Evolutionary conservation across 768 basidiomycete species (phyloP).

Genomic region (Ramaria sp.): DNA sequence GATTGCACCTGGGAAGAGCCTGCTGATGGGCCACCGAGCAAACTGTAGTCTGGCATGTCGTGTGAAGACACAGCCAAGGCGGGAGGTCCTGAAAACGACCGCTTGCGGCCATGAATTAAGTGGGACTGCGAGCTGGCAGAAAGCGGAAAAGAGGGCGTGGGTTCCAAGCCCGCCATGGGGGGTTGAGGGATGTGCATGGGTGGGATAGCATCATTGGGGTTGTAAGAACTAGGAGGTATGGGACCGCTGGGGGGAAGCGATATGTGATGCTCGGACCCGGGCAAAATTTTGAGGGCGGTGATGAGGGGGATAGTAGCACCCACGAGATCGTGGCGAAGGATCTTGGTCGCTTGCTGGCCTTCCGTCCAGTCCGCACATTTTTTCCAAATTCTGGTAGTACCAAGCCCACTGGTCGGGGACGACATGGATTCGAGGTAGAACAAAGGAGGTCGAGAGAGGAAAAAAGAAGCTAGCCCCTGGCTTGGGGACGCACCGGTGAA

Average conservation of each 20-base stretch:
- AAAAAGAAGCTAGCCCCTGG: conserved; percentile 48
- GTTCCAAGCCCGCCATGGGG: conserved; percentile 23
- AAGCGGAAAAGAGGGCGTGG: background rate
- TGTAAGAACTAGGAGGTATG: background rate
- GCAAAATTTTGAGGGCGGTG: conserved; percentile 39
- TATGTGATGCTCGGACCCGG: conserved; percentile 12
- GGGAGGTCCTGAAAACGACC: conserved; percentile 22
- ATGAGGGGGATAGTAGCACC: conserved; percentile 53
- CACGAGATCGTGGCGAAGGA: conserved; percentile 53
- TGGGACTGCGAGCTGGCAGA: conserved; percentile 2
- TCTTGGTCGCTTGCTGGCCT: conserved; percentile 51
- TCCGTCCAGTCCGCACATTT: conserved; percentile 70
- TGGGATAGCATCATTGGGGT: background rate
- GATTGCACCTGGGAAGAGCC: background rate
- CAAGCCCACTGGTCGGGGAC: conserved; percentile 10
- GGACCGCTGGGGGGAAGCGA: background rate
- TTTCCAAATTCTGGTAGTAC: conserved; percentile 40
- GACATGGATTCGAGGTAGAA: conserved; percentile 53
- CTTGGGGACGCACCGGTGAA: conserved; percentile 43
- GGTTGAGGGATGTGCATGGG: conserved; percentile 31
- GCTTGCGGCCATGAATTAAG: conserved; percentile 17
- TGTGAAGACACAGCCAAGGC: background rate
- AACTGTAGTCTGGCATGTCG: background rate
- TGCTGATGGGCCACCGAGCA: background rate
- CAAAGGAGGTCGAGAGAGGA: conserved; percentile 53